Conservation (phyloP, 345 rosid genomes). For the Firmiana major region DNA sequence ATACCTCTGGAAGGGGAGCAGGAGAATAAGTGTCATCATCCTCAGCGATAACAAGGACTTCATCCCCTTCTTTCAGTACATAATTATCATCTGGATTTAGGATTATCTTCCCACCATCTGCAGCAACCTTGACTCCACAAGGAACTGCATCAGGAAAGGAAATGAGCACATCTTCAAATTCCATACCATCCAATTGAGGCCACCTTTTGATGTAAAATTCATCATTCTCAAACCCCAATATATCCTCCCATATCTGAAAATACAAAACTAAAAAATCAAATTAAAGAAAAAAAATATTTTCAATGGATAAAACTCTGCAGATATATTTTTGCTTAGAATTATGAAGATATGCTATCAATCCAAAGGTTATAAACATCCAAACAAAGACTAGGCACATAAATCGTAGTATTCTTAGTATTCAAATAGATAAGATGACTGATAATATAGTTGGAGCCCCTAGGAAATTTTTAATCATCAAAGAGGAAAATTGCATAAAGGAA, state of each 20-base stretch:
- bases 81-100: conserved; percentile 78
- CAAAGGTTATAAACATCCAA: neutral
- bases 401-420: neutral
- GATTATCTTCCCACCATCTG: conserved; percentile 65
- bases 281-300: neutral
- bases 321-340: neutral
- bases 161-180: conserved; percentile 65
- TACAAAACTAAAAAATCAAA: conserved; percentile 1
- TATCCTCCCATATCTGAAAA: conserved; percentile 89
- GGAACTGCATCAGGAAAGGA: conserved; percentile 90
- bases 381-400: neutral
- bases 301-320: neutral
- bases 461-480: neutral
- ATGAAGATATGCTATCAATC: neutral
- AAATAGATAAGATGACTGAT: neutral
- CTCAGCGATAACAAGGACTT: conserved; percentile 91
- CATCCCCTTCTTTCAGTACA: conserved; percentile 73
- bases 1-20: conserved; percentile 74
- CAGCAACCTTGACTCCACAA: conserved; percentile 84
- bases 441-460: too few relatives aligned
- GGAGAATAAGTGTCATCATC: conserved; percentile 94
- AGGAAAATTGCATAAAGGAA: too few relatives aligned
- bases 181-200: conserved; percentile 75
- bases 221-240: conserved; percentile 86
- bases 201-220: conserved; percentile 90